Percentiles rank a stretch among this genome's conserved stretches.
phyloP scores from a whole-genome alignment of 2,329 filamentous ascomycete genomes.

The Corniculantispora saksenae region DNA sequence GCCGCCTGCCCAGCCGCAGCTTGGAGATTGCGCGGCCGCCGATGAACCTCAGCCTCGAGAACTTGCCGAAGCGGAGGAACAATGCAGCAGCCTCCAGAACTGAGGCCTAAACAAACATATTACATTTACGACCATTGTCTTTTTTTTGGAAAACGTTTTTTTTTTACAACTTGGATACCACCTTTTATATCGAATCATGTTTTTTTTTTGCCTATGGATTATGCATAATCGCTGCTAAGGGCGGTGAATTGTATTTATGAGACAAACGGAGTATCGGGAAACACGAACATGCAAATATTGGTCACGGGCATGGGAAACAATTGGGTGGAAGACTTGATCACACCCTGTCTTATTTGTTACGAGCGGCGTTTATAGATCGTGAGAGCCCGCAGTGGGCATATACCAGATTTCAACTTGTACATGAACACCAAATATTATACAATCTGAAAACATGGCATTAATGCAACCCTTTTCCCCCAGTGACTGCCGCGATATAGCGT shows the following conservation, averaged over 20 bases:
- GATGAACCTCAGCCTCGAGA: conserved; percentile 18
- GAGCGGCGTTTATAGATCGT: background rate
- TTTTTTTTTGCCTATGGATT: background rate
- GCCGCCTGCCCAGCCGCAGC: conserved; percentile 56
- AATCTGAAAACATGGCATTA: too few relatives aligned
- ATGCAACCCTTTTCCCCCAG: too few relatives aligned
- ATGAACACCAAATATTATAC: too few relatives aligned
- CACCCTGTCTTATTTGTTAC: background rate
- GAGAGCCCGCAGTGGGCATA: background rate
- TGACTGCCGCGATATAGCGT: too few relatives aligned
- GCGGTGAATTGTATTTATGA: background rate
- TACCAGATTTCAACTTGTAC: background rate
- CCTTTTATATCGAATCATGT: background rate
- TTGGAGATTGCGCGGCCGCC: conserved; percentile 52
- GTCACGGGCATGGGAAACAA: background rate
- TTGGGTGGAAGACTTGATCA: background rate
- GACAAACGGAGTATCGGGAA: background rate
- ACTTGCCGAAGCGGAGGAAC: background rate
- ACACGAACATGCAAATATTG: background rate
- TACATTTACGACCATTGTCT: background rate
- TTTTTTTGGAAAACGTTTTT: background rate
- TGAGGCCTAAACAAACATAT: background rate
- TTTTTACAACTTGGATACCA: background rate
- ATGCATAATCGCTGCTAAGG: background rate
- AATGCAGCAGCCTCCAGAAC: background rate